Percentiles rank a stretch among this genome's conserved stretches.
Evolutionary conservation across 192 early-diverging fungal species (phyloP).

Genomic region (Funneliformis mosseae): DNA sequence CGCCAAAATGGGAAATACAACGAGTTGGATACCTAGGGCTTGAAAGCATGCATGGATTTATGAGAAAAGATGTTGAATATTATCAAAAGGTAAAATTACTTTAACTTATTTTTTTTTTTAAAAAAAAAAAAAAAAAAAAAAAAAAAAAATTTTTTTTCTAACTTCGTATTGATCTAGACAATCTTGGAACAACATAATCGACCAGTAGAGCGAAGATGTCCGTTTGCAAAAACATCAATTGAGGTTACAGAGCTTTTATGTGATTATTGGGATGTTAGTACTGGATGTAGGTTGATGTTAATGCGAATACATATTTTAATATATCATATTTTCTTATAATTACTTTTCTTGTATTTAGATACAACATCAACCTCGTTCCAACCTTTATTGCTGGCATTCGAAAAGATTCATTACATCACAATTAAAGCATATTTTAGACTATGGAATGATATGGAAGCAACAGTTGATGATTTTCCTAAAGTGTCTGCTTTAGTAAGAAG

Average conservation of each 20-base stretch:
- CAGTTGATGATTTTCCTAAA: slow-evolving; percentile 50
- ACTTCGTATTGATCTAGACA: slow-evolving; percentile 39
- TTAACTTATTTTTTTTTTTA: too few species aligned
- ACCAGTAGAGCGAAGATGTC: slow-evolving; percentile 51
- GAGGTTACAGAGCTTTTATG: slow-evolving; percentile 69
- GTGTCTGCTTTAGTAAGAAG: slow-evolving; percentile 63
- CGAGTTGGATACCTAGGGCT: slow-evolving; percentile 67
- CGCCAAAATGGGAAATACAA: slow-evolving; percentile 61
- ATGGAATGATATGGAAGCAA: slow-evolving; percentile 68
- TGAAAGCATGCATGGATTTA: slow-evolving; percentile 64
- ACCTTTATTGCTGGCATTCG: slow-evolving; percentile 64
- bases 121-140: too few species aligned
- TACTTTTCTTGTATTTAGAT: slow-evolving; percentile 36
- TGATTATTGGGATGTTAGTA: slow-evolving; percentile 70
- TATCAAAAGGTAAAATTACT: slow-evolving; percentile 52
- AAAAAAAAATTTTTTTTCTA: slow-evolving; percentile 5
- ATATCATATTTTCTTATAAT: background rate
- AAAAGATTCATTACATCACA: slow-evolving; percentile 57
- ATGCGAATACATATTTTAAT: background rate
- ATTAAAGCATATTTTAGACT: slow-evolving; percentile 58
- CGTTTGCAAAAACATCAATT: slow-evolving; percentile 60
- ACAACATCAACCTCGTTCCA: slow-evolving; percentile 60
- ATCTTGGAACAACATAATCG: slow-evolving; percentile 49
- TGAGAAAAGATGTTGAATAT: slow-evolving; percentile 42
- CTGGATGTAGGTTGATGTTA: slow-evolving; percentile 67